Evolutionary conservation across 345 rosid species (phyloP).

Genomic region (Salix dunnii): DNA sequence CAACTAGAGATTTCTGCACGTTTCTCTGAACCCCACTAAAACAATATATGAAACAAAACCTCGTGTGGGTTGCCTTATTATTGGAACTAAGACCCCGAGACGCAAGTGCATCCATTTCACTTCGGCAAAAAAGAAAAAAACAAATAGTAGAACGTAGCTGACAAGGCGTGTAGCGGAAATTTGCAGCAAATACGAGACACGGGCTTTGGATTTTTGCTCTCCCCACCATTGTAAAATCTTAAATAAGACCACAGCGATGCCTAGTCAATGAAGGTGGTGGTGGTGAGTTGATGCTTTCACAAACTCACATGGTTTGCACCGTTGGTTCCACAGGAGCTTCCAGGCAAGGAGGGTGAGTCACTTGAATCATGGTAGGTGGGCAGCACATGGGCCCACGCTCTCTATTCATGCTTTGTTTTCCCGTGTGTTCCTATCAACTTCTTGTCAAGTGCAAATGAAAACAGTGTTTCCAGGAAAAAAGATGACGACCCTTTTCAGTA

Average conservation of each 20-base stretch:
- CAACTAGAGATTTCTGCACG: neutral
- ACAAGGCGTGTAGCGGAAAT: constrained; percentile 20
- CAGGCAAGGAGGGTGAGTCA: neutral
- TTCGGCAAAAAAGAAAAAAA: constrained; percentile 7
- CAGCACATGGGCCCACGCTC: constrained; percentile 32
- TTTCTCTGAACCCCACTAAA: constrained; percentile 2
- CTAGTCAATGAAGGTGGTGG: constrained; percentile 9
- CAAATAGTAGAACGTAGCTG: constrained; percentile 20
- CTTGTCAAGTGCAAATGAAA: constrained; percentile 3
- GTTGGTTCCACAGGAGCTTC: constrained; percentile 8
- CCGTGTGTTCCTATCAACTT: constrained; percentile 2
- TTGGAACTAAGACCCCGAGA: constrained; percentile 11
- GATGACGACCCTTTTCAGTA: neutral
- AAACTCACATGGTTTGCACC: constrained; percentile 32
- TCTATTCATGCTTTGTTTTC: neutral
- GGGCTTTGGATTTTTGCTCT: constrained; percentile 18
- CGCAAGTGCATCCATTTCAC: neutral
- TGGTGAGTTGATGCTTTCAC: neutral
- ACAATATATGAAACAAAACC: neutral
- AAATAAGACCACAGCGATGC: neutral
- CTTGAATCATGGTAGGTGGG: constrained; percentile 32
- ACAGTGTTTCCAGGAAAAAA: neutral
- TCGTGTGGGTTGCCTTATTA: constrained; percentile 16
- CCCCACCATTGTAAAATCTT: constrained; percentile 1
- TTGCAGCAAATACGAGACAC: constrained; percentile 30